Conservation (phyloP, 805 yeast species). For the Ogataea henricii region DNA sequence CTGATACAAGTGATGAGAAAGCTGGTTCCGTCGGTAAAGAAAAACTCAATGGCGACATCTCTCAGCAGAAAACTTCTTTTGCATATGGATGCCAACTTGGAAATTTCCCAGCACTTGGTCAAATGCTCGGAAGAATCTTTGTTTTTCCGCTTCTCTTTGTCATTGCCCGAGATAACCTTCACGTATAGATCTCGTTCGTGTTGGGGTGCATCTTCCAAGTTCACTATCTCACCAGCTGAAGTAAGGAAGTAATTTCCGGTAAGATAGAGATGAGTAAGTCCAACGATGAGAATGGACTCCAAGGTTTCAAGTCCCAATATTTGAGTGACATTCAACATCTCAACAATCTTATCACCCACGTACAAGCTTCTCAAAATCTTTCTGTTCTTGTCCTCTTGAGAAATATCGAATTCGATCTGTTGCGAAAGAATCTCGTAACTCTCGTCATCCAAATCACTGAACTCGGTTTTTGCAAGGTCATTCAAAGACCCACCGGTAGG, state of each 20-base stretch:
- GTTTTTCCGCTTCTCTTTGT: constrained; percentile 4
- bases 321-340: constrained; percentile 73
- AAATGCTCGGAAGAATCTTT: constrained; percentile 40
- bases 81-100: constrained; percentile 61
- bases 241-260: constrained; percentile 69
- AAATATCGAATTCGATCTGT: constrained; percentile 36
- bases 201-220: constrained; percentile 64
- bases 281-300: constrained; percentile 75
- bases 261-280: constrained; percentile 63
- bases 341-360: constrained; percentile 69
- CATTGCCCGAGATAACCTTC: constrained; percentile 50
- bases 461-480: constrained; percentile 2
- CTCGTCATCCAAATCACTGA: constrained; percentile 10
- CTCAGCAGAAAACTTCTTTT: constrained; percentile 75
- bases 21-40: constrained; percentile 73
- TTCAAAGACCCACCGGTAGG: constrained; percentile 9
- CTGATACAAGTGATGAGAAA: constrained; percentile 65
- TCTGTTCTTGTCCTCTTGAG: constrained; percentile 68
- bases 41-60: constrained; percentile 79
- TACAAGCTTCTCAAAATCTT: constrained; percentile 69
- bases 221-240: constrained; percentile 55
- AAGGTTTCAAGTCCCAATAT: constrained; percentile 74
- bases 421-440: constrained; percentile 45
- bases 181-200: constrained; percentile 68
- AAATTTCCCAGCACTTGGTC: constrained; percentile 61